Evolutionary conservation across 1,284 basidiomycete genomes (phyloP).

Genomic region (Singerocomus inundabilis): DNA sequence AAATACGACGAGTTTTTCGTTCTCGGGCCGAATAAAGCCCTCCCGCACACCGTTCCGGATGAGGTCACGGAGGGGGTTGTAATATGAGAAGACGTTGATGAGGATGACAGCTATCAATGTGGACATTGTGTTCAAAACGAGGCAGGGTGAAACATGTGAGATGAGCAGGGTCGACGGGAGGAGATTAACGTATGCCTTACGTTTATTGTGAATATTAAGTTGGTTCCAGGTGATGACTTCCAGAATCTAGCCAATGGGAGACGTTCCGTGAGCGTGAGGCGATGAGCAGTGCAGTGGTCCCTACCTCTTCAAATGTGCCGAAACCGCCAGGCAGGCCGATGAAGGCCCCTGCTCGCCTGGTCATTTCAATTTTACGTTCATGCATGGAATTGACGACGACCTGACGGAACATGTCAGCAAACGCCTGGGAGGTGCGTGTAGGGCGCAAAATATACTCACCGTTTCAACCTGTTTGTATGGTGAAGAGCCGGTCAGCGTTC

Average conservation of each 20-base stretch:
- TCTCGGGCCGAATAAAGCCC: constrained; percentile 73
- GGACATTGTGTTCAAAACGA: neutral
- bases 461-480: constrained; percentile 45
- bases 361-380: constrained; percentile 89
- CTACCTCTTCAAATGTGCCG: constrained; percentile 91
- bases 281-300: constrained; percentile 3
- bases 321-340: constrained; percentile 88
- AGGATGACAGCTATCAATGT: constrained; percentile 85
- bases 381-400: constrained; percentile 88
- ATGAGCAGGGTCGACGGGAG: neutral
- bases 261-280: constrained; percentile 6
- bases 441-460: constrained; percentile 34
- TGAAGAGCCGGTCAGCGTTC: constrained; percentile 12
- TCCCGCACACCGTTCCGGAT: constrained; percentile 64
- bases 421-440: constrained; percentile 10
- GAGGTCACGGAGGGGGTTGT: constrained; percentile 72
- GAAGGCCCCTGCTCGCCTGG: constrained; percentile 73
- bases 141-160: neutral
- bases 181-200: constrained; percentile 41
- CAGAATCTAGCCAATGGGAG: constrained; percentile 51
- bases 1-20: constrained; percentile 62
- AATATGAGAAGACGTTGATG: constrained; percentile 81
- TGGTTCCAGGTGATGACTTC: constrained; percentile 93
- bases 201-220: constrained; percentile 85
- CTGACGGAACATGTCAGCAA: constrained; percentile 33